A percentile compares a stretch with the other conserved stretches of the same genome.
These are phyloP conservation scores for Saccharum hybrid DNA, from an alignment of 202 grass and related monocot species.

Conservation along the genomic window DNA sequence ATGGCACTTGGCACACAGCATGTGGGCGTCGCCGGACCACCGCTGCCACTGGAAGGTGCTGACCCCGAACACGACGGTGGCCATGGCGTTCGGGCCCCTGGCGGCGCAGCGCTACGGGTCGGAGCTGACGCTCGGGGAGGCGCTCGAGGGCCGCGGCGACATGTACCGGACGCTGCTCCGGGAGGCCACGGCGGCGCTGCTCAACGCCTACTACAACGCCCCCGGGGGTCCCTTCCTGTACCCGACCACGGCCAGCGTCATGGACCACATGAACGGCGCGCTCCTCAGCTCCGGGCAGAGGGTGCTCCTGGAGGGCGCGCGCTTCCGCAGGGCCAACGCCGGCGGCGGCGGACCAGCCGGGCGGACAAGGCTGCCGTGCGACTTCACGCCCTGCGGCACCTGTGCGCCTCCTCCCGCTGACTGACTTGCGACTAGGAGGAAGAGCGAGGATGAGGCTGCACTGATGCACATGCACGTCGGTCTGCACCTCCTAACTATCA, in stretches of 20 bases:
- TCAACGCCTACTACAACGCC: slow-evolving; percentile 79
- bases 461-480: no score
- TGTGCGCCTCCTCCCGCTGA: background rate
- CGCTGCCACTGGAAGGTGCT: slow-evolving; percentile 78
- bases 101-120: slow-evolving; percentile 63
- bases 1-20: slow-evolving; percentile 12
- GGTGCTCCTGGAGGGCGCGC: slow-evolving; percentile 57
- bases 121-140: slow-evolving; percentile 64
- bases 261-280: slow-evolving; percentile 64
- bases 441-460: no score
- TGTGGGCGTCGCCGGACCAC: slow-evolving; percentile 54
- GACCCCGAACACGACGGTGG: slow-evolving; percentile 73
- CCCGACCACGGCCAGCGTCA: slow-evolving; percentile 64
- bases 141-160: slow-evolving; percentile 66
- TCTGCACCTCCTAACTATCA: no score
- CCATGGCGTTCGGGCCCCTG: slow-evolving; percentile 72
- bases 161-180: slow-evolving; percentile 75
- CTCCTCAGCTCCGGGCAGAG: slow-evolving; percentile 54
- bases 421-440: background rate
- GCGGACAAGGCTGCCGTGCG: slow-evolving; percentile 49
- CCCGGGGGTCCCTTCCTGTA: slow-evolving; percentile 42
- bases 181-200: slow-evolving; percentile 77
- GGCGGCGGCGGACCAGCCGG: slow-evolving; percentile 23
- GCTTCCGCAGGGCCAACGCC: slow-evolving; percentile 73
- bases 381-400: slow-evolving; percentile 37